These are phyloP conservation scores for Collybia sp. DNA, from an alignment of 768 basidiomycete species.

Conservation along the genomic window DNA sequence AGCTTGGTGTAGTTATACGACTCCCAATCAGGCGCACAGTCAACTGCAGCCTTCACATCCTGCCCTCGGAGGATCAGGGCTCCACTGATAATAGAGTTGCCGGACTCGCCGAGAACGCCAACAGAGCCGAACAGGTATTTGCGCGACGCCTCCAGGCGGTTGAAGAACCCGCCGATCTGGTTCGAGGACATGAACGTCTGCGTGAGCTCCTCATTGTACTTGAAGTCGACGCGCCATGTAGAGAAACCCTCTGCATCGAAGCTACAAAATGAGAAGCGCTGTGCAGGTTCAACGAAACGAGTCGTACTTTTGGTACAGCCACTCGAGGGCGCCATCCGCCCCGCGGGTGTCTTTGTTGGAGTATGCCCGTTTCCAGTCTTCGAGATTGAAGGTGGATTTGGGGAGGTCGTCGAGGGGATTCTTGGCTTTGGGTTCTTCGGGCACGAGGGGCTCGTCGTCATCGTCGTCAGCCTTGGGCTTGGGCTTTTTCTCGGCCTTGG, in stretches of 20 bases:
- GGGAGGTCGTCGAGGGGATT: slow-evolving; percentile 93
- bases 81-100: slow-evolving; percentile 80
- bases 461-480: slow-evolving; percentile 64
- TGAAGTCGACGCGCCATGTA: slow-evolving; percentile 90
- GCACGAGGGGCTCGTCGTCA: slow-evolving; percentile 70
- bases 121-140: slow-evolving; percentile 95
- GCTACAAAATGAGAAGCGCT: slow-evolving; percentile 31
- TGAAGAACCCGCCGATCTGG: slow-evolving; percentile 94
- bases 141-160: slow-evolving; percentile 94
- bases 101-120: slow-evolving; percentile 80
- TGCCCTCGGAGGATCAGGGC: slow-evolving; percentile 79
- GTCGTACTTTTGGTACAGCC: slow-evolving; percentile 95
- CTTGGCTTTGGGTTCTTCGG: slow-evolving; percentile 85
- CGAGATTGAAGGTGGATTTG: slow-evolving; percentile 82
- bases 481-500: slow-evolving; percentile 60
- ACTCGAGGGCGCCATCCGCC: slow-evolving; percentile 76
- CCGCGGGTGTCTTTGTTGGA: slow-evolving; percentile 97
- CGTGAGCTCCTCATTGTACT: slow-evolving; percentile 93
- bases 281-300: neutral
- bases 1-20: slow-evolving; percentile 78
- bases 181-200: slow-evolving; percentile 93
- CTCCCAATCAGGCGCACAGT: slow-evolving; percentile 89
- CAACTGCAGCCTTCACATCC: slow-evolving; percentile 64
- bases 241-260: slow-evolving; percentile 89
- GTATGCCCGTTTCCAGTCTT: slow-evolving; percentile 98